Conservation (phyloP, 352 stramenopile genomes). For the Globisporangium iwayamae region DNA sequence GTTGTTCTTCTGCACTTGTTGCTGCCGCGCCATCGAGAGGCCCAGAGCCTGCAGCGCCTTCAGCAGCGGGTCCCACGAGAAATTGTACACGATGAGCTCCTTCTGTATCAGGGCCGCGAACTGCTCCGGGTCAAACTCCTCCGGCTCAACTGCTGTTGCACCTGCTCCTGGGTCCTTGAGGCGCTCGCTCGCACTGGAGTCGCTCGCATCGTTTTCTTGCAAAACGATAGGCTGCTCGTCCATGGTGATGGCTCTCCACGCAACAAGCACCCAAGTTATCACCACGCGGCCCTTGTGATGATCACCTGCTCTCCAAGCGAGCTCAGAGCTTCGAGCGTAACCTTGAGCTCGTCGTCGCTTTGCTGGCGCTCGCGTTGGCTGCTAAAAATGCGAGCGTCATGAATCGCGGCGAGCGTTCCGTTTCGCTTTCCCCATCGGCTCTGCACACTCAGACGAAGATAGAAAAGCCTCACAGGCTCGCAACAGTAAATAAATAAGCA, state of each 20-base stretch:
- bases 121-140: slow-evolving; percentile 35
- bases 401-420: not conserved
- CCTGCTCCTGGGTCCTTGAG: slow-evolving; percentile 3
- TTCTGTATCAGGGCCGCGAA: slow-evolving; percentile 64
- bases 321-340: too few species aligned
- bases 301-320: too few species aligned
- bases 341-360: not conserved
- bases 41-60: slow-evolving; percentile 61
- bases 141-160: slow-evolving; percentile 1
- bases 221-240: slow-evolving; percentile 15
- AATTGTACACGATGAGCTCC: slow-evolving; percentile 64
- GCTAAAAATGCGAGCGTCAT: slow-evolving; percentile 5
- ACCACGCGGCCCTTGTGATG: not conserved
- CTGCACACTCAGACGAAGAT: not conserved
- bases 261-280: not conserved
- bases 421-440: not conserved
- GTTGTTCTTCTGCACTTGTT: slow-evolving; percentile 41
- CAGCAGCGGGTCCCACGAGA: slow-evolving; percentile 71
- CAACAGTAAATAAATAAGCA: not conserved
- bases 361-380: slow-evolving; percentile 2
- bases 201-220: slow-evolving; percentile 18
- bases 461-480: not conserved
- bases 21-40: slow-evolving; percentile 47
- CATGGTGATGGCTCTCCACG: not conserved
- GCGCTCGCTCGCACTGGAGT: not conserved